These are phyloP conservation scores for Escovopsis sp. DNA, from an alignment of 2,329 filamentous ascomycete species.

Conservation along the genomic window DNA sequence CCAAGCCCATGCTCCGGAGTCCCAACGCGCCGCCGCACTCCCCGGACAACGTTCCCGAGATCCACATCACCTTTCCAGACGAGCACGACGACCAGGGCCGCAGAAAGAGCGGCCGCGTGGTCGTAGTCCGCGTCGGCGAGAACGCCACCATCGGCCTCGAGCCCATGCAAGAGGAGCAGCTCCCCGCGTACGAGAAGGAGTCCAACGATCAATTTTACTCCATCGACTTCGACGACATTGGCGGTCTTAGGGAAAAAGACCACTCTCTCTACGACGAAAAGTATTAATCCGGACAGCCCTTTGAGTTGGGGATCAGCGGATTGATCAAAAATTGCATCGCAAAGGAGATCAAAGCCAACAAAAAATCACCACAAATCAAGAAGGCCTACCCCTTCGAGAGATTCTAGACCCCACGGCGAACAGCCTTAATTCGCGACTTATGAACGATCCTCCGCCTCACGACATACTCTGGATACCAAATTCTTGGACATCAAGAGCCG, in stretches of 20 bases:
- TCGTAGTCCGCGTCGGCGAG: constrained; percentile 84
- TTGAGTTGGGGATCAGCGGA: too few relatives aligned
- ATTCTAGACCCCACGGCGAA: constrained; percentile 1
- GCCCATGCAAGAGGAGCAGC: constrained; percentile 62
- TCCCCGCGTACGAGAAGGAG: constrained; percentile 81
- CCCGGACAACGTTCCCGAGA: constrained; percentile 78
- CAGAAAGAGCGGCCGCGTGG: constrained; percentile 69
- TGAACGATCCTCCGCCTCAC: constrained; percentile 6
- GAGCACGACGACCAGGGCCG: constrained; percentile 80
- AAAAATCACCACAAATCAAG: background rate
- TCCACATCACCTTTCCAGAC: constrained; percentile 94
- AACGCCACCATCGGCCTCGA: constrained; percentile 73
- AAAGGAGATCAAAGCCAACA: too few relatives aligned
- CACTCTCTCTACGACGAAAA: constrained; percentile 23
- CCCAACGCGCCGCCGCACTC: constrained; percentile 61
- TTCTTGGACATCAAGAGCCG: constrained; percentile 4
- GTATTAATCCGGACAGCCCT: constrained; percentile 1
- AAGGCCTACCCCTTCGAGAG: too few relatives aligned
- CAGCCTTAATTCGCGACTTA: constrained; percentile 2
- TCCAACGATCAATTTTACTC: constrained; percentile 72
- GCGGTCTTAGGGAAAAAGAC: constrained; percentile 85
- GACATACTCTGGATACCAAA: constrained; percentile 6
- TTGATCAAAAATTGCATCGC: too few relatives aligned
- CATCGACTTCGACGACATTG: constrained; percentile 86
- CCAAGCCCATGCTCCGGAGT: constrained; percentile 57